Conservation (phyloP, 2,329 filamentous ascomycete species). For the Exophiala dermatitidis region DNA sequence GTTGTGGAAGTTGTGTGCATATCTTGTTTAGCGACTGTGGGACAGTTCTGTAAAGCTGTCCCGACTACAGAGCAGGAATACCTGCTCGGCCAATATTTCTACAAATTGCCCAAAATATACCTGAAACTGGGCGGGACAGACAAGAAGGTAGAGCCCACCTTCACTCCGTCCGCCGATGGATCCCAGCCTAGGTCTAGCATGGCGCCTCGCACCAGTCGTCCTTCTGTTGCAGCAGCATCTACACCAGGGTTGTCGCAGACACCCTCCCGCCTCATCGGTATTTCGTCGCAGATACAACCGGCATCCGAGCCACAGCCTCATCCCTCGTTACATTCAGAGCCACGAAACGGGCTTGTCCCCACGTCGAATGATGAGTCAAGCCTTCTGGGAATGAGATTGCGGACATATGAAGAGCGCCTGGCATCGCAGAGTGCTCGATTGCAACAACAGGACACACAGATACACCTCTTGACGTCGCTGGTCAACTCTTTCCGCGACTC, state of each 20-base stretch:
- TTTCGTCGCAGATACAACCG: conserved; percentile 4
- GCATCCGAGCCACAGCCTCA: conserved; percentile 1
- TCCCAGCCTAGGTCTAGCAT: conserved; percentile 7
- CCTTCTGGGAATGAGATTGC: conserved; percentile 1
- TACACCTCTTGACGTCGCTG: conserved; percentile 14
- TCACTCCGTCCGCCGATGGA: conserved; percentile 11
- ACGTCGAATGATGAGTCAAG: neutral
- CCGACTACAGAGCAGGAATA: conserved; percentile 14
- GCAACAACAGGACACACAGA: conserved; percentile 17
- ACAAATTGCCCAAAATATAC: conserved; percentile 24
- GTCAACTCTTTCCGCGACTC: conserved; percentile 16
- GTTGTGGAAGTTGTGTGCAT: conserved; percentile 26
- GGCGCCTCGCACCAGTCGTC: neutral
- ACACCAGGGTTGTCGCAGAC: conserved; percentile 9
- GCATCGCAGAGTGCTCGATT: conserved; percentile 8
- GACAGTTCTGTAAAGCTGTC: conserved; percentile 24
- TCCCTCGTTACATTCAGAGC: neutral
- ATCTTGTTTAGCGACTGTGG: conserved; percentile 21
- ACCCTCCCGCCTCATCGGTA: conserved; percentile 1
- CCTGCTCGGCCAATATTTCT: conserved; percentile 24
- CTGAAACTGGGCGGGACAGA: conserved; percentile 19
- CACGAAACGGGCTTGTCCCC: neutral
- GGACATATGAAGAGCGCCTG: conserved; percentile 6
- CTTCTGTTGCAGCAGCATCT: conserved; percentile 7
- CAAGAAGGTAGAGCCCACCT: conserved; percentile 15